Conservation (phyloP, 768 basidiomycete species). For the Wakefieldia striispora region DNA sequence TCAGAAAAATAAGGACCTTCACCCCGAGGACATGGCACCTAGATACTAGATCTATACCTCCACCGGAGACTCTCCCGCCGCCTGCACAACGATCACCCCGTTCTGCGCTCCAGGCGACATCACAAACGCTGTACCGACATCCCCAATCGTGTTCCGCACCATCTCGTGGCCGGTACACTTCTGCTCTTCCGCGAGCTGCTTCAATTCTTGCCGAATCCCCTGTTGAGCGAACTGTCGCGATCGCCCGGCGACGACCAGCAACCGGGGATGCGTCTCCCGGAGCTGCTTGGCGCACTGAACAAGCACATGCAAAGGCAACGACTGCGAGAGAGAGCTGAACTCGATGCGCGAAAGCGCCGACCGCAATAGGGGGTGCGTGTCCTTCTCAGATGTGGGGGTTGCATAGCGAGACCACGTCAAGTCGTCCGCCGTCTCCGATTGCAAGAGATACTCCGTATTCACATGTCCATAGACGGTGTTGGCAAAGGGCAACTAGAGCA, state of each 20-base stretch:
- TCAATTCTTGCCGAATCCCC: conserved; percentile 59
- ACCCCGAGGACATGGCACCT: too few relatives aligned
- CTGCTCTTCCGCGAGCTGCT: conserved; percentile 39
- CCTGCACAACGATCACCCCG: conserved; percentile 70
- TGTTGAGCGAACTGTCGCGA: conserved; percentile 68
- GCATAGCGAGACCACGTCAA: conserved; percentile 71
- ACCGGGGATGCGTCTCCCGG: conserved; percentile 34
- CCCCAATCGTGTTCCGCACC: conserved; percentile 81
- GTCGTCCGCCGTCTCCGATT: conserved; percentile 82
- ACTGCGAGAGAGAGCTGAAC: conserved; percentile 52
- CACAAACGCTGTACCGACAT: conserved; percentile 77
- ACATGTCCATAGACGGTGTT: conserved; percentile 73
- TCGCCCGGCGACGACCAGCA: conserved; percentile 71
- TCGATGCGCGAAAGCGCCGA: conserved; percentile 59
- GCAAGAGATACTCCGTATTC: conserved; percentile 63
- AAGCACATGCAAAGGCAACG: conserved; percentile 56
- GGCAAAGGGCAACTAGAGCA: conserved; percentile 46
- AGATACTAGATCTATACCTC: conserved; percentile 1
- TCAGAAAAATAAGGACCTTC: too few relatives aligned
- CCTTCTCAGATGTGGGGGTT: conserved; percentile 10
- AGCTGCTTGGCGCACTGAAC: conserved; percentile 39
- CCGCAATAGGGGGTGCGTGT: conserved; percentile 4
- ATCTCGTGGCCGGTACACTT: conserved; percentile 12
- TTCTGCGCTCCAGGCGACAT: conserved; percentile 53
- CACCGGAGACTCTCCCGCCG: conserved; percentile 32